These are phyloP conservation scores for Lagerstroemia speciosa DNA, from an alignment of 345 rosid genomes.

Conservation along the genomic window DNA sequence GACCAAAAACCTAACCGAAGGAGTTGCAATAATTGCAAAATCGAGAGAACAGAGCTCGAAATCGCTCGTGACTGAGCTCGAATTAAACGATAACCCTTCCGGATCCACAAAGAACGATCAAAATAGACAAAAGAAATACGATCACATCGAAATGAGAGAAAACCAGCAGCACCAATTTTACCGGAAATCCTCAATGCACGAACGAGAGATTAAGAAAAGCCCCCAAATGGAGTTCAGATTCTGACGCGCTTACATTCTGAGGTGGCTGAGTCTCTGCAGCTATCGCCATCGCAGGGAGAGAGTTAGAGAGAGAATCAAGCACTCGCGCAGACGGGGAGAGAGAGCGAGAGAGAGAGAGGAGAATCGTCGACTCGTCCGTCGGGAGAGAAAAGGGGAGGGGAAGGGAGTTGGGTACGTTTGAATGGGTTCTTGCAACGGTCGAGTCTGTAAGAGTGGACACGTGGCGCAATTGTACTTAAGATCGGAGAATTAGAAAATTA, in stretches of 20 bases:
- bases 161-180: too few relatives aligned
- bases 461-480: constrained; percentile 28
- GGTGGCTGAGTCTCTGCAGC: constrained; percentile 51
- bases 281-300: constrained; percentile 40
- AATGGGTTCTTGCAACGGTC: constrained; percentile 50
- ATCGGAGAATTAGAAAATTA: background rate
- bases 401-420: constrained; percentile 12
- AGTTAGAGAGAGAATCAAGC: background rate
- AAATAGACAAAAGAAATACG: background rate
- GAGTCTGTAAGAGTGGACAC: constrained; percentile 26
- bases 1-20: constrained; percentile 8
- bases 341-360: constrained; percentile 6
- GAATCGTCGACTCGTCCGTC: too few relatives aligned
- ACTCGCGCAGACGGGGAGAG: background rate
- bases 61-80: background rate
- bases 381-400: background rate
- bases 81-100: background rate
- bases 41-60: background rate
- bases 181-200: background rate
- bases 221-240: background rate
- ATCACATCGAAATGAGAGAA: background rate
- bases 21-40: background rate
- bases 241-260: constrained; percentile 34
- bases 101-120: background rate
- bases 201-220: background rate